These are phyloP conservation scores for Arbutus unedo DNA, from an alignment of 148 eudicot genomes.

Conservation along the genomic window DNA sequence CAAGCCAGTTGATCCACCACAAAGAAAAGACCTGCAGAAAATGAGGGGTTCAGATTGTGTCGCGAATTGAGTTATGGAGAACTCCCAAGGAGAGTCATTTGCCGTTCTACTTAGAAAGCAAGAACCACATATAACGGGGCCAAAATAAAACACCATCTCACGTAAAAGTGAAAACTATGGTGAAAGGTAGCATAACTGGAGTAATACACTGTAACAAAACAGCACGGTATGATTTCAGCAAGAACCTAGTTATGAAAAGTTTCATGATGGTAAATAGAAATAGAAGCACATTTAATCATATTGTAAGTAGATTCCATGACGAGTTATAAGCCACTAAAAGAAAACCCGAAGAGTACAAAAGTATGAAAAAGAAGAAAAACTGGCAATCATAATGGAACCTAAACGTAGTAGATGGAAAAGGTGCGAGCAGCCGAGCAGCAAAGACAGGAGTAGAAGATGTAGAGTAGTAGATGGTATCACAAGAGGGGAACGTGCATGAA, in stretches of 20 bases:
- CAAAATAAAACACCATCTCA: background rate
- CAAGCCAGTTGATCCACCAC: conserved; percentile 45
- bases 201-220: background rate
- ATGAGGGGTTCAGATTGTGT: background rate
- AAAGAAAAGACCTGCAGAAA: conserved; percentile 34
- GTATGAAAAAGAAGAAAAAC: background rate
- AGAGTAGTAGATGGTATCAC: too few relatives aligned
- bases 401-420: too few relatives aligned
- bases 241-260: background rate
- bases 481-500: too few relatives aligned
- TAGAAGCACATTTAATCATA: background rate
- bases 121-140: background rate
- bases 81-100: background rate
- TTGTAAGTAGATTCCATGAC: background rate
- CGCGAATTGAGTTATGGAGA: background rate
- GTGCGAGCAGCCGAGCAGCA: too few relatives aligned
- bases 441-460: too few relatives aligned
- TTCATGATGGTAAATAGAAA: background rate
- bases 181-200: background rate
- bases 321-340: background rate
- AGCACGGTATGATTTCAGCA: background rate
- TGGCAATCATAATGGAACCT: background rate
- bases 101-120: background rate
- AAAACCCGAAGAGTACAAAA: background rate
- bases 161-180: background rate